Evolutionary conservation across 352 stramenopile genomes (phyloP).

Genomic region (Phytophthora citrophthora): DNA sequence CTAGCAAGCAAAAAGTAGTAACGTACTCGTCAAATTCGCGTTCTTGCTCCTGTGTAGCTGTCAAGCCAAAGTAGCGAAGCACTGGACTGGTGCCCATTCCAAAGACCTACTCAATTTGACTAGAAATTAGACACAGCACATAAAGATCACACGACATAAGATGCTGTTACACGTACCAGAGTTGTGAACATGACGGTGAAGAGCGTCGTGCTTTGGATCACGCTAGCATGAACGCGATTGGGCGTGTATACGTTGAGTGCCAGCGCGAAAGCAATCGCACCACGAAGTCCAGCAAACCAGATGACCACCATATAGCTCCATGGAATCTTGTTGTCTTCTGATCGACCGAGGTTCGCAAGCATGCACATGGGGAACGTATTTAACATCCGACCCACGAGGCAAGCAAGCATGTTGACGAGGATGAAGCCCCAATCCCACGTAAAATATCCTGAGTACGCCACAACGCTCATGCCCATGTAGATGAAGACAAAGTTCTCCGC

Average conservation of each 20-base stretch:
- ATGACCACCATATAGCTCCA: constrained; percentile 88
- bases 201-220: constrained; percentile 81
- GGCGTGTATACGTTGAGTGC: constrained; percentile 74
- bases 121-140: too few species aligned
- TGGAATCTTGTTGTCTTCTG: constrained; percentile 68
- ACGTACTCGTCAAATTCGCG: constrained; percentile 61
- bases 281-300: constrained; percentile 93
- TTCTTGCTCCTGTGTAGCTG: constrained; percentile 44
- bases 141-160: too few species aligned
- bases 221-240: constrained; percentile 56
- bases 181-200: constrained; percentile 88
- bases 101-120: constrained; percentile 51
- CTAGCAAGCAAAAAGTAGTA: background rate
- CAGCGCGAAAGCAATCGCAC: constrained; percentile 93
- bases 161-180: constrained; percentile 43
- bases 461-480: constrained; percentile 86
- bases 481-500: constrained; percentile 91
- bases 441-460: constrained; percentile 80
- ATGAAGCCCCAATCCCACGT: constrained; percentile 90
- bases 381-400: constrained; percentile 67
- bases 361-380: constrained; percentile 85
- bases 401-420: constrained; percentile 68
- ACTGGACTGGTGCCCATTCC: constrained; percentile 78
- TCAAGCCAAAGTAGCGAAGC: constrained; percentile 63
- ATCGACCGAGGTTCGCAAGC: constrained; percentile 71